Percentiles rank a stretch among this genome's conserved stretches.
Evolutionary conservation across 2,329 filamentous ascomycete species (phyloP).

Genomic region (Hypomyces perniciosus): DNA sequence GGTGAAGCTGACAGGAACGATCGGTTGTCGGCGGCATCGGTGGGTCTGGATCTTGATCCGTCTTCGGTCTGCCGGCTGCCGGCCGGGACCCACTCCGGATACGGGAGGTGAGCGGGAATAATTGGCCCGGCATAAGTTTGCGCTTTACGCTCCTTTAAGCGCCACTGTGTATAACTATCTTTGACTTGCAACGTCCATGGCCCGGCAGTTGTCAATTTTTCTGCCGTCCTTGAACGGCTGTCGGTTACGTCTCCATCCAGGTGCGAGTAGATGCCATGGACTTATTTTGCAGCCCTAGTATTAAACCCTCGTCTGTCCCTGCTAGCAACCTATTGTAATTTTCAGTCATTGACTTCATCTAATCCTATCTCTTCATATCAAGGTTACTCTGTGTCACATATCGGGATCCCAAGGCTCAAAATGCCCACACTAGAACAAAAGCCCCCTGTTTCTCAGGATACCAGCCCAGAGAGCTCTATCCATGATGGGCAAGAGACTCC

Average conservation of each 20-base stretch:
- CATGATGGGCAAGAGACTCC: background rate
- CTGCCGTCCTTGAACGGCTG: slow-evolving; percentile 8
- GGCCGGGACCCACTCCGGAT: slow-evolving; percentile 14
- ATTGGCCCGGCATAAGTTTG: background rate
- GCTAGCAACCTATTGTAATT: background rate
- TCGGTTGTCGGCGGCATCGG: slow-evolving; percentile 24
- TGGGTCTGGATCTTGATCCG: slow-evolving; percentile 4
- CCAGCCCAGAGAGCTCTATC: slow-evolving; percentile 7
- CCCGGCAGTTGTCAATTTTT: slow-evolving; percentile 8
- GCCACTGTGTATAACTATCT: background rate
- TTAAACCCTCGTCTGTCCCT: slow-evolving; percentile 1
- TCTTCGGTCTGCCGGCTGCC: slow-evolving; percentile 15
- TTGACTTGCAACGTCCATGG: background rate
- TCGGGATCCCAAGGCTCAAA: background rate
- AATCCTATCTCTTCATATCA: background rate
- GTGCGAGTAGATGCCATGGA: too few species aligned
- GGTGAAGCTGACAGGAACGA: background rate
- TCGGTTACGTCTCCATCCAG: background rate
- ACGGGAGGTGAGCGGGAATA: background rate
- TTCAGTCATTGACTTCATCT: background rate
- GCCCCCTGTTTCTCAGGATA: background rate
- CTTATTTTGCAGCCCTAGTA: background rate
- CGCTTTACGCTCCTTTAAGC: background rate
- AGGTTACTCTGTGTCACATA: background rate
- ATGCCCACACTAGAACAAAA: slow-evolving; percentile 7